Evolutionary conservation across 176 grass and related monocot genomes (phyloP), one percentile per base, ranked within the genome.

Genomic region (Hsuehochloa calcarea): DNA sequence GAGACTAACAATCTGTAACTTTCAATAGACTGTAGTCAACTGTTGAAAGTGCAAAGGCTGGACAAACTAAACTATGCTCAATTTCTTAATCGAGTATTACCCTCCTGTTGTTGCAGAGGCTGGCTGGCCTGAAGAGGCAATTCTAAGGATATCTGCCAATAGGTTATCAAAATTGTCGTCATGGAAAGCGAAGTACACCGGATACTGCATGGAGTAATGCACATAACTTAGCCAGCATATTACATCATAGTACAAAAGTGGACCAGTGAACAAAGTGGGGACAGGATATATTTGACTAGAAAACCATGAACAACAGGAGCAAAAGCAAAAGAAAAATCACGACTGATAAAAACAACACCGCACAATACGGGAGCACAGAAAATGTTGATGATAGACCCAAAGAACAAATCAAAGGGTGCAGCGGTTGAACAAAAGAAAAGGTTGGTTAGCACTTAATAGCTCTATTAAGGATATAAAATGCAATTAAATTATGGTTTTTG

Each of bases 131-230:
- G 88, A 91, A 72, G 85, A 82, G 80, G 92, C 83, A 75, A 91
- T 90, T 90, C 87, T 92, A 71, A 70, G 91, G 70, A 99, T 90
- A 85, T 99, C 93, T 82, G 59, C 80, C 82, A 99, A 68, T 77
- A 99, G 46, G 67, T 34, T 84, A 75, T 94, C 90, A 87, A 96
- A 90, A 72, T 38, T 89, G 46, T 87, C 89, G 6, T 93, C 85
- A 51, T 96, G 90, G 69, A 82, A 91, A 66, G 93, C 86, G 49
- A 96, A 96, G 86, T 99, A 96, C 73, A 99, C 96, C 10, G 96
- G 96, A 92, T 91, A 94, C 96, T 99, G 90, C 93, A 91, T 47
- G 22, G 47, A 82, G 13, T 11, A 89, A 86, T 54, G 69, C 44
- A 81, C 49, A 7, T 50, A 59, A 70, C 75, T 85, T 80, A 87